Base-by-base conservation (phyloP, 257 asterid species). In the Oldenlandia corymbosa region DNA sequence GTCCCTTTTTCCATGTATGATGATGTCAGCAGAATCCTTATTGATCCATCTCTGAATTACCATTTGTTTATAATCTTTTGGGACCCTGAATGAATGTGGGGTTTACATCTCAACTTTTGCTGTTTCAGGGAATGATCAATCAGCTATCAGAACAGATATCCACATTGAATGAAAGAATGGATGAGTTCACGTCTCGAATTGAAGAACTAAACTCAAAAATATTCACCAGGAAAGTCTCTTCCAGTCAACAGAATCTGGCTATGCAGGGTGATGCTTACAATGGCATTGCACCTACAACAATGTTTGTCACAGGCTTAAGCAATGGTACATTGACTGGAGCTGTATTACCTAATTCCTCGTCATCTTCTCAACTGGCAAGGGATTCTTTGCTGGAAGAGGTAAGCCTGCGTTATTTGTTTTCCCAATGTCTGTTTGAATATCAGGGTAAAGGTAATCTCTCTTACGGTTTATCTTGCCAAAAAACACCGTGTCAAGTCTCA, bases 131-230 rank as follows among this genome's bases (percentile, higher is more conserved):
- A 45, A 79, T 85, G 30, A 82, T 86, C 41, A 82, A 82, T 73
- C 99, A 87, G 79, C 74, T 93, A 49, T 85, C 95, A 5, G 99
- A 93, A 78, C 96, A 93, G 76, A 87, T 93, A 60, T 87, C 96
- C 43, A 93, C 92, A 11, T 74, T 93, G 72, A 87, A 82, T 30
- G 96, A 93, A 76, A 82, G 99, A 68, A 93, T 93, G 99, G 96
- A 93, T 59, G 99, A 93, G 71, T 90, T 93, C 65, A 90, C 97
- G 41, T 85, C 97, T 24, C 80, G 91, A 54, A 82, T 93, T 31
- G 97, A 93, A 79, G 97, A 87, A 69, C 71, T 93, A 3, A 90
- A 84, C 85, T 78, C 94, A n/a, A 89, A 87, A 70, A 60, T 90
- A 28, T 71, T 80, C 57, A 41, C 65, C 5, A 76, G 76, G 68